A percentile compares a stretch with the other conserved stretches of the same genome.
Conservation (phyloP, 1,139 yeast genomes). For the Saccharomycopsis hybrid region DNA sequence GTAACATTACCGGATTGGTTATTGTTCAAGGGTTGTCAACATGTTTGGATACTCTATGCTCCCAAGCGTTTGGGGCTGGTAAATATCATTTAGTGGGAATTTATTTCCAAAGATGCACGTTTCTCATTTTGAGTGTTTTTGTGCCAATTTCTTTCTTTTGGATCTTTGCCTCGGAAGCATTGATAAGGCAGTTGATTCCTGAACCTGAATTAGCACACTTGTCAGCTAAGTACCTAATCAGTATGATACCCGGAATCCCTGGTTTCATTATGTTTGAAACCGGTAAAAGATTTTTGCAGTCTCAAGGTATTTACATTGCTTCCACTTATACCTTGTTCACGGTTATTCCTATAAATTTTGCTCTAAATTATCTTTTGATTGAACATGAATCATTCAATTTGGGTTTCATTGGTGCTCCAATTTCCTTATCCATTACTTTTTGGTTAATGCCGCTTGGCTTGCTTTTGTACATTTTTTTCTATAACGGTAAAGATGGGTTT, state of each 20-base stretch:
- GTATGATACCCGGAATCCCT: constrained; percentile 72
- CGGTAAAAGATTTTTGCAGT: constrained; percentile 77
- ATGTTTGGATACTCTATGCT: constrained; percentile 69
- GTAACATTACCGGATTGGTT: constrained; percentile 77
- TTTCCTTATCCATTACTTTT: constrained; percentile 55
- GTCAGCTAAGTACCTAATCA: constrained; percentile 57
- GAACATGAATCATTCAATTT: constrained; percentile 45
- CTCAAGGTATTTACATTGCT: constrained; percentile 89
- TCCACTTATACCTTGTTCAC: constrained; percentile 71
- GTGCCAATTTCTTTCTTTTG: constrained; percentile 55
- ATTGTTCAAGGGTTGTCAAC: constrained; percentile 83
- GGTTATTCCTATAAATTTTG: constrained; percentile 73
- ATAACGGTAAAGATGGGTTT: constrained; percentile 47
- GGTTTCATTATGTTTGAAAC: constrained; percentile 80
- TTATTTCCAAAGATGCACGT: constrained; percentile 58
- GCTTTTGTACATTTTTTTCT: constrained; percentile 33
- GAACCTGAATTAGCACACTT: constrained; percentile 32
- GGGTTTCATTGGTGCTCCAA: constrained; percentile 65
- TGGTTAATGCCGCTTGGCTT: constrained; percentile 55
- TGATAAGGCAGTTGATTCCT: constrained; percentile 37
- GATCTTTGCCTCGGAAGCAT: constrained; percentile 43
- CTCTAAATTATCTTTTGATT: constrained; percentile 66
- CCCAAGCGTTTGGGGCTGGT: constrained; percentile 67
- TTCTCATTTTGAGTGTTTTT: constrained; percentile 47
- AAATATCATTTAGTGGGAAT: constrained; percentile 60